Base-by-base conservation (phyloP, 1,139 yeast species). In the Saccharomyces hybrid region DNA sequence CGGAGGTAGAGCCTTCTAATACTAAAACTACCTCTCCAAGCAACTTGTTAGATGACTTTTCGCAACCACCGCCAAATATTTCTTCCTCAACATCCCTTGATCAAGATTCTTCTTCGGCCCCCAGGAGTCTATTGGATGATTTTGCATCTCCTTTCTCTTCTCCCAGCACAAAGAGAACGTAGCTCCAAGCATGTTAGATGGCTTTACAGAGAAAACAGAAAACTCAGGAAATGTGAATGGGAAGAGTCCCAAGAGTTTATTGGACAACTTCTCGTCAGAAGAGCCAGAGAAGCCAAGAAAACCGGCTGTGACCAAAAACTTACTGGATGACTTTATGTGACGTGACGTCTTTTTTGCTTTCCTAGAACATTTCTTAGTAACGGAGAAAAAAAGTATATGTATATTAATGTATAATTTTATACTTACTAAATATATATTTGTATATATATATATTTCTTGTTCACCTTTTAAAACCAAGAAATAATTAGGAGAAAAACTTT, bases 401-500 rank as follows among this genome's bases (percentile, higher is more conserved):
- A 1, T 16, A 28, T 48, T 27, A 48, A 8, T 16, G 14, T 11
- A n/a, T 4, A n/a, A 4, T 29, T 14, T 24, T 16, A 26, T 19
- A n/a, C 9, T 26, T 8, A 7, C 6, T 44, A n/a, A 11, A 26
- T 41, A 11, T 19, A 41, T 26, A 16, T 16, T 16, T 16, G 16
- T 16, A 29, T 46, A 2, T 46, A 14, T 4, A 24, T 24, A 24
- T 24, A 3, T 46, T 5, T 24, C 26, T 47, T 26, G 21, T 34
- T 31, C 4, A 24, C 12, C 27, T 26, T 24, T 38, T 12, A 19
- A 32, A 27, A 16, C 24, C 24, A 21, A 21, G 8, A 38, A 28
- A 24, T 38, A 50, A 31, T 55, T 29, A 51, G 32, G 48, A 48
- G 56, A 84, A 84, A 64, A 84, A 84, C 64, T 80, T 84, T 14